Percentiles rank a stretch among this genome's conserved stretches.
Conservation (phyloP, 2,329 filamentous ascomycete species). For the Aspergillus floridensis region DNA sequence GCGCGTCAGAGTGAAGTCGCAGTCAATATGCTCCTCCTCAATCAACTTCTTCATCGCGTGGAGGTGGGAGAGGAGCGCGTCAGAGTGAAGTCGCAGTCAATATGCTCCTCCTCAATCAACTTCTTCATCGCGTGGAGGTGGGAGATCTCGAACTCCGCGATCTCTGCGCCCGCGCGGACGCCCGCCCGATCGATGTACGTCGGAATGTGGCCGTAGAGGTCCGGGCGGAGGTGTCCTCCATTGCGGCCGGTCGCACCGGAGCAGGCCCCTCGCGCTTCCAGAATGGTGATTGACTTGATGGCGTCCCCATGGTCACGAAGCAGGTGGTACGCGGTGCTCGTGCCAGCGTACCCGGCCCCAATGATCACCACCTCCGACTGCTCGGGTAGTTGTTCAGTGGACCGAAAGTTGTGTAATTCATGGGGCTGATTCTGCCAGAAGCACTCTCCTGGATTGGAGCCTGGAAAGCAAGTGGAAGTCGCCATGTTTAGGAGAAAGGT, state of each 20-base stretch:
- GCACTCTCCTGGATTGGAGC: constrained; percentile 5
- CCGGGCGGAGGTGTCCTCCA: constrained; percentile 45
- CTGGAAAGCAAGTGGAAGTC: constrained; percentile 1
- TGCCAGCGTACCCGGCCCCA: constrained; percentile 48
- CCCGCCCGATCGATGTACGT: constrained; percentile 34
- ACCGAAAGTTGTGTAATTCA: constrained; percentile 41
- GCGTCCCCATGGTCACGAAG: constrained; percentile 19
- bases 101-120: constrained; percentile 40
- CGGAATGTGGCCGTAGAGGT: constrained; percentile 39
- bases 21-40: no score
- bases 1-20: no score
- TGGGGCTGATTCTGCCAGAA: constrained; percentile 47
- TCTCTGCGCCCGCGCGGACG: constrained; percentile 33
- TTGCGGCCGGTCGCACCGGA: constrained; percentile 46
- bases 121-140: constrained; percentile 42
- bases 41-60: no score
- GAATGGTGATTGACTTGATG: constrained; percentile 30
- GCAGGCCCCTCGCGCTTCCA: constrained; percentile 41
- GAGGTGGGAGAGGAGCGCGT: no score
- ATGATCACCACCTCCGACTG: constrained; percentile 46
- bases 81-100: constrained; percentile 45
- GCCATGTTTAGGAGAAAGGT: neutral
- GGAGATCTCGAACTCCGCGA: constrained; percentile 41
- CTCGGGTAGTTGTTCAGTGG: constrained; percentile 28
- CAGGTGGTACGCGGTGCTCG: constrained; percentile 43